Conservation (phyloP, 495 filamentous ascomycete genomes). For the Annulohypoxylon bovei region DNA sequence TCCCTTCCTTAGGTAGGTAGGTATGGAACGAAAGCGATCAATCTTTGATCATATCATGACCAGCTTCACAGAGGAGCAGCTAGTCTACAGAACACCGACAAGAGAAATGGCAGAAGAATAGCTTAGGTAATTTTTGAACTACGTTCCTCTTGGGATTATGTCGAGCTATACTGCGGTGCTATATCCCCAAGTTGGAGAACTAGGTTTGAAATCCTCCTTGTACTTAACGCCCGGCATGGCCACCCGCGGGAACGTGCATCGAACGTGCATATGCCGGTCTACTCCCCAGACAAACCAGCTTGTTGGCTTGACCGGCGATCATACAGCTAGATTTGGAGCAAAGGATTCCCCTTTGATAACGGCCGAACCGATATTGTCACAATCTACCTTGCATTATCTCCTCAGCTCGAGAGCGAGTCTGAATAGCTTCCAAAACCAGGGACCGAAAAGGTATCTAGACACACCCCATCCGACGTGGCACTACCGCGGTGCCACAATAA, state of each 20-base stretch:
- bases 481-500: constrained; percentile 30
- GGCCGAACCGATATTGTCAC: constrained; percentile 11
- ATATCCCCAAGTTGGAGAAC: background rate
- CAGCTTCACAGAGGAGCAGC: background rate
- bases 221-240: constrained; percentile 16
- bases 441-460: constrained; percentile 6
- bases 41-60: background rate
- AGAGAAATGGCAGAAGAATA: background rate
- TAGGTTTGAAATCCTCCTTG: background rate
- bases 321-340: constrained; percentile 9
- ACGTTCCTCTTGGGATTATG: background rate
- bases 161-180: background rate
- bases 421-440: constrained; percentile 28
- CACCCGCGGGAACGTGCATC: constrained; percentile 26
- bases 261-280: constrained; percentile 15
- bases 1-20: background rate
- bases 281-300: constrained; percentile 8
- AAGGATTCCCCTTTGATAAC: constrained; percentile 3
- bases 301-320: constrained; percentile 16
- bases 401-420: constrained; percentile 10
- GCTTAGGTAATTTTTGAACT: background rate
- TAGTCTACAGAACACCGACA: background rate
- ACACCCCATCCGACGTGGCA: constrained; percentile 32
- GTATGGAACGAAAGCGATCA: background rate
- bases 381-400: constrained; percentile 9